Evolutionary conservation across 2,329 filamentous ascomycete species (phyloP).

Genomic region (Chlorencoelia australis): DNA sequence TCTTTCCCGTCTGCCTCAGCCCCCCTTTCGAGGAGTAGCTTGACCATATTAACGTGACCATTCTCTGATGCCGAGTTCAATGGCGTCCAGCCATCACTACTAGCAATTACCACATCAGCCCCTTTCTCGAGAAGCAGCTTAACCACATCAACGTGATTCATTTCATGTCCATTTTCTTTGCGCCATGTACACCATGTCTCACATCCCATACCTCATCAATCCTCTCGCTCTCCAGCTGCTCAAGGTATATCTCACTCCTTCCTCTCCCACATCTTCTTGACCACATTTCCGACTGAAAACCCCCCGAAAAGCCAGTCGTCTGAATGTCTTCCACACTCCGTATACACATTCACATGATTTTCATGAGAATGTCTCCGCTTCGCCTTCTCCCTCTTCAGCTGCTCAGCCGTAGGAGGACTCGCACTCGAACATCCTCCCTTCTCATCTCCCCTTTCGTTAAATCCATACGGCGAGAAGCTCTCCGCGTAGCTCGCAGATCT

Average conservation of each 20-base stretch:
- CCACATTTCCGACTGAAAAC: slow-evolving; percentile 2
- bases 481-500: background rate
- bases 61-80: background rate
- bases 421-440: too few species aligned
- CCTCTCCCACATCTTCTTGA: slow-evolving; percentile 10
- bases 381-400: slow-evolving; percentile 1
- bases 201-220: background rate
- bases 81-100: too few species aligned
- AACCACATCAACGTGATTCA: too few species aligned
- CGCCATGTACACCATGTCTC: background rate
- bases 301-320: slow-evolving; percentile 12
- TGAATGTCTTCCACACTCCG: slow-evolving; percentile 11
- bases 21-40: too few species aligned
- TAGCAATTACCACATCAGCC: background rate
- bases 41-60: background rate
- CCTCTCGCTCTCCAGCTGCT: background rate
- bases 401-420: too few species aligned
- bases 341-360: slow-evolving; percentile 9
- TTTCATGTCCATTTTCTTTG: background rate
- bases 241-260: background rate
- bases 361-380: slow-evolving; percentile 5
- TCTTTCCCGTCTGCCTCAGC: too few species aligned
- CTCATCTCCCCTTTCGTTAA: background rate
- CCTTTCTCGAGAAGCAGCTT: too few species aligned
- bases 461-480: background rate